phyloP scores from a whole-genome alignment of 2,329 filamentous ascomycete genomes.

The Aquanectria penicillioides region DNA sequence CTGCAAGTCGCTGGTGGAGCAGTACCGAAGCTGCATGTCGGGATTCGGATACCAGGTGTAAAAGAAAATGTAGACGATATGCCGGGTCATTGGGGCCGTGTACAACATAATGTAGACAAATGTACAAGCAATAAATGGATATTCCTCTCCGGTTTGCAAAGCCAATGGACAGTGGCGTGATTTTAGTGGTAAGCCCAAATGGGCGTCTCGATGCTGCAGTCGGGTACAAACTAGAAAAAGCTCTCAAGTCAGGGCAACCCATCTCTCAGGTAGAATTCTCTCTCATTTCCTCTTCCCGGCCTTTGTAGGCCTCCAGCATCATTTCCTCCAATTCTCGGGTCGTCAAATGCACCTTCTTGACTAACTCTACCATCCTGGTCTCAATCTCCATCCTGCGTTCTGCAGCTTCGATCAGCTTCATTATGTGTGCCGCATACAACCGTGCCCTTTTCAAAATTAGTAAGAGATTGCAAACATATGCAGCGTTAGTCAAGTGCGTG shows the following conservation, averaged over 20 bases:
- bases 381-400: constrained; percentile 43
- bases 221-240: not conserved
- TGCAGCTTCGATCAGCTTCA: constrained; percentile 30
- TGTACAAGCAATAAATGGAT: constrained; percentile 30
- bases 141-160: constrained; percentile 34
- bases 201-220: not conserved
- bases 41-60: constrained; percentile 87
- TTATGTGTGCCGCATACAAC: constrained; percentile 26
- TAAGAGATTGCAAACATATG: not conserved
- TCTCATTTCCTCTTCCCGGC: constrained; percentile 39
- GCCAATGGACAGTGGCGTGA: constrained; percentile 35
- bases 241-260: no score
- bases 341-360: constrained; percentile 27
- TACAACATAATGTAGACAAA: constrained; percentile 41
- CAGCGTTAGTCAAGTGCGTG: not conserved
- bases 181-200: constrained; percentile 20
- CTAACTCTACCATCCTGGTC: constrained; percentile 39
- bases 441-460: constrained; percentile 25
- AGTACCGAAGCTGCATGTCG: constrained; percentile 92
- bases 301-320: constrained; percentile 43
- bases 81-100: constrained; percentile 27
- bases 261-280: no score
- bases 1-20: constrained; percentile 83
- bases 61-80: constrained; percentile 26
- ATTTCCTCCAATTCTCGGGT: constrained; percentile 41